A percentile compares a stretch with the other conserved stretches of the same genome.
Conservation (phyloP, 75 land plant genomes). For the Chamaecyparis obtusa region DNA sequence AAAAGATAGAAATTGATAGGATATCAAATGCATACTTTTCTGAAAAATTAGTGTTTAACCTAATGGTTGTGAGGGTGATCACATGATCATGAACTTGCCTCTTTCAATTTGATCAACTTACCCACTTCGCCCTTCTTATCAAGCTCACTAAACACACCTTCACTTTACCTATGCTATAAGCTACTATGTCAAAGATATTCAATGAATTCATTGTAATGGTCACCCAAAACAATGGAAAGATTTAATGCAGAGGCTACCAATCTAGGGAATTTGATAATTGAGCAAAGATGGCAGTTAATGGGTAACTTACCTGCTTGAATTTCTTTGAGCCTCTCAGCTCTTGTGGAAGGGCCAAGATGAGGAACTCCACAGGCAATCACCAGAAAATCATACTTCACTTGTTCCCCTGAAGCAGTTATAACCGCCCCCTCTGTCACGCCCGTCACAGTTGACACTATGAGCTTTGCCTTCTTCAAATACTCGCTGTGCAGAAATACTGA, state of each 20-base stretch:
- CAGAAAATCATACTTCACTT: conserved; percentile 60
- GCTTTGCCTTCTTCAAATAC: conserved; percentile 46
- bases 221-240: too few species aligned
- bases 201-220: too few species aligned
- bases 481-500: conserved; percentile 56
- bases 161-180: too few species aligned
- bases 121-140: too few species aligned
- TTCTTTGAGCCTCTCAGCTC: conserved; percentile 35
- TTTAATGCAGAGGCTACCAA: too few species aligned
- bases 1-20: neutral
- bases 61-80: neutral
- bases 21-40: neutral
- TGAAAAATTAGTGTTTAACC: too few species aligned
- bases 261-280: too few species aligned
- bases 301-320: conserved; percentile 39
- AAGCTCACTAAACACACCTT: too few species aligned
- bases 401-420: conserved; percentile 44
- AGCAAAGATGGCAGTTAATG: too few species aligned
- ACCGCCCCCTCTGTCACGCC: conserved; percentile 40
- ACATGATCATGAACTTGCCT: too few species aligned
- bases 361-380: conserved; percentile 64
- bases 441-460: conserved; percentile 37
- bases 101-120: too few species aligned
- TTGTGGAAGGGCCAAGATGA: conserved; percentile 32
- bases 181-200: too few species aligned